phyloP scores from a whole-genome alignment of 1,284 basidiomycete genomes.

The Rhodofomes roseus region DNA sequence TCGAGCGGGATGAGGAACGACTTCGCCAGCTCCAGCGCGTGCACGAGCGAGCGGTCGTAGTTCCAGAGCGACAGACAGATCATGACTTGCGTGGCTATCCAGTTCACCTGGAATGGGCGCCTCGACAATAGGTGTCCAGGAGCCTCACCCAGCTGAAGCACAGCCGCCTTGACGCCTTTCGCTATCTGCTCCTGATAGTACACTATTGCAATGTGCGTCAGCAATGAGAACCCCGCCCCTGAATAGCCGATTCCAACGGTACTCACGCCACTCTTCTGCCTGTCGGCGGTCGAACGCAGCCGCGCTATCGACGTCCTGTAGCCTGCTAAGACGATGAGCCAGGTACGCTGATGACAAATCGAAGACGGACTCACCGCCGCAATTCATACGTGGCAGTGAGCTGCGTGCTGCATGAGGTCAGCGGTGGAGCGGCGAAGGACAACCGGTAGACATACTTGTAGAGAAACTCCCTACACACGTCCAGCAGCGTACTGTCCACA shows the following conservation, averaged over 20 bases:
- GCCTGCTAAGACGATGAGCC: slow-evolving; percentile 16
- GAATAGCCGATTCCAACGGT: background rate
- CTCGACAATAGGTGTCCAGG: slow-evolving; percentile 53
- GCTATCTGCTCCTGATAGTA: slow-evolving; percentile 61
- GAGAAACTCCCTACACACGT: slow-evolving; percentile 67
- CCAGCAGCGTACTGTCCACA: slow-evolving; percentile 59
- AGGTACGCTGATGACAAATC: slow-evolving; percentile 19
- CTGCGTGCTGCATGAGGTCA: slow-evolving; percentile 45
- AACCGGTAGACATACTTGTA: slow-evolving; percentile 55
- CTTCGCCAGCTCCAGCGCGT: slow-evolving; percentile 66
- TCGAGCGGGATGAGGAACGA: slow-evolving; percentile 60
- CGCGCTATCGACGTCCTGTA: slow-evolving; percentile 31
- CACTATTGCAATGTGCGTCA: slow-evolving; percentile 34
- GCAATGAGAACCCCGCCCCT: slow-evolving; percentile 3
- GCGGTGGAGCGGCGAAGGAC: slow-evolving; percentile 3
- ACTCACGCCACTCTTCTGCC: slow-evolving; percentile 73
- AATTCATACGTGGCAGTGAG: slow-evolving; percentile 63
- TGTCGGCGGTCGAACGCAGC: slow-evolving; percentile 62
- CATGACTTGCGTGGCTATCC: slow-evolving; percentile 43
- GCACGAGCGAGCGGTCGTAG: slow-evolving; percentile 50
- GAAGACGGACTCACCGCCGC: slow-evolving; percentile 48
- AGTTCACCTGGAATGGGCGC: slow-evolving; percentile 65
- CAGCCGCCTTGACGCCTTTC: slow-evolving; percentile 46
- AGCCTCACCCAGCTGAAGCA: slow-evolving; percentile 43
- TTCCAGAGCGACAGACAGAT: slow-evolving; percentile 68